Evolutionary conservation across 1,284 basidiomycete species (phyloP).

Genomic region (Ceratobasidium sp.): DNA sequence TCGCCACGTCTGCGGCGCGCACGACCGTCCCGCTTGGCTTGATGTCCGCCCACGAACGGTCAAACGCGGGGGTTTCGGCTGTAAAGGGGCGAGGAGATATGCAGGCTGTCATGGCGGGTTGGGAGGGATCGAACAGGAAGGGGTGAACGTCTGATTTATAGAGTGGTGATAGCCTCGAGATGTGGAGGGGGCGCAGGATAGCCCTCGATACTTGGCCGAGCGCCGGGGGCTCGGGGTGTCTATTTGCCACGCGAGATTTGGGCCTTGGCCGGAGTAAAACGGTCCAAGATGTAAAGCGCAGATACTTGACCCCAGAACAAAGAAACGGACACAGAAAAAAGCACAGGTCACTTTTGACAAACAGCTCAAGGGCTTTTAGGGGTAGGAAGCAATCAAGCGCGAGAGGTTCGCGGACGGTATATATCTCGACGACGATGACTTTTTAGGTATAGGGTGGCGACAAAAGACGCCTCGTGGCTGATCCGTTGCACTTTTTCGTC

Average conservation of each 20-base stretch:
- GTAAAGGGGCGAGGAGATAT: constrained; percentile 29
- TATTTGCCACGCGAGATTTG: too few species aligned
- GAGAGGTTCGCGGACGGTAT: too few species aligned
- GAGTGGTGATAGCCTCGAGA: not conserved
- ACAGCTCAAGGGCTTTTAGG: too few species aligned
- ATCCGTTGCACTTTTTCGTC: constrained; percentile 26
- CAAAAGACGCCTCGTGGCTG: not conserved
- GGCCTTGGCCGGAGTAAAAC: constrained; percentile 21
- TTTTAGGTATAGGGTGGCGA: not conserved
- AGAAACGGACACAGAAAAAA: constrained; percentile 2
- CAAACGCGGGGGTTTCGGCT: constrained; percentile 37
- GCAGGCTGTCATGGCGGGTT: constrained; percentile 27
- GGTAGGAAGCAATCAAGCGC: too few species aligned
- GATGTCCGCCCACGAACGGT: constrained; percentile 43
- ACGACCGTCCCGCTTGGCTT: constrained; percentile 29
- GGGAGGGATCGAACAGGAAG: not conserved
- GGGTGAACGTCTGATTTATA: not conserved
- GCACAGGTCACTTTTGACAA: too few species aligned
- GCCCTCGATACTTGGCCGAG: constrained; percentile 2
- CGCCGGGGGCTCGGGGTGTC: too few species aligned
- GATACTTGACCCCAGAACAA: not conserved
- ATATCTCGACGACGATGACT: not conserved
- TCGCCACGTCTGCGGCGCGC: constrained; percentile 34
- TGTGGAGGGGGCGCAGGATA: not conserved
- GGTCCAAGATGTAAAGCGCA: constrained; percentile 3